Base-by-base conservation (phyloP, 352 stramenopile species). In the Globisporangium mamillatum region DNA sequence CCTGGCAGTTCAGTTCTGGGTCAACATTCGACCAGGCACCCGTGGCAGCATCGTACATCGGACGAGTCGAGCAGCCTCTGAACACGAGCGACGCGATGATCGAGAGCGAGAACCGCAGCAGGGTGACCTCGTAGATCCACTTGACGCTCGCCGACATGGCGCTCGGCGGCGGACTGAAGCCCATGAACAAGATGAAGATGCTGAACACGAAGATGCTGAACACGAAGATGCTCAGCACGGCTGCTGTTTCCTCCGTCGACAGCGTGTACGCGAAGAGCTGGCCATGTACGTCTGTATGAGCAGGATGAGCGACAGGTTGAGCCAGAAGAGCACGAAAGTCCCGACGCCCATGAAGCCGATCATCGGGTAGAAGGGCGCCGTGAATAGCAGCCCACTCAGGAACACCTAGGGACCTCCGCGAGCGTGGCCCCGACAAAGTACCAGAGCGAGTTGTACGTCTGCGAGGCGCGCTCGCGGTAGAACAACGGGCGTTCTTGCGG, bases 361-460 rank as follows among this genome's bases (percentile, higher is more conserved):
- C 18, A 88, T 29, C 8, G 95, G 79, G 63, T 91, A 97, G 32
- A 92, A 90, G 53, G 94, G 66, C 18, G 67, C 62, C 18, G 75
- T 74, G 68, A 83, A 86, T 2, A 82, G 8, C 22, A 81, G 44
- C 3, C 54, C 54, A 6, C 48, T 69, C 0, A 48, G 16, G 20
- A 84, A 70, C 16, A 75, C 66, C 73, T 79, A 85, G 34, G 79
- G 79, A 87, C 73, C 75, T 98, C 92, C 1, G 78, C 75, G 12
- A 97, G 22, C 12, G 80, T 92, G 32, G 82, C 84, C 2, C 86
- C 79, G 4, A 95, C 36, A 25, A 80, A 80, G 63, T 97, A 92
- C 60, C 85, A 81, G 8, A 75, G 63, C 24, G 82, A 67, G 57
- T 84, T 79, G 69, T 98, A 98, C 70, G 94, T 97, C 58, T 91